Percentiles rank a stretch among this genome's conserved stretches.
Evolutionary conservation across 2,329 filamentous ascomycete genomes (phyloP).

Genomic region (Pseudocercospora vitis): DNA sequence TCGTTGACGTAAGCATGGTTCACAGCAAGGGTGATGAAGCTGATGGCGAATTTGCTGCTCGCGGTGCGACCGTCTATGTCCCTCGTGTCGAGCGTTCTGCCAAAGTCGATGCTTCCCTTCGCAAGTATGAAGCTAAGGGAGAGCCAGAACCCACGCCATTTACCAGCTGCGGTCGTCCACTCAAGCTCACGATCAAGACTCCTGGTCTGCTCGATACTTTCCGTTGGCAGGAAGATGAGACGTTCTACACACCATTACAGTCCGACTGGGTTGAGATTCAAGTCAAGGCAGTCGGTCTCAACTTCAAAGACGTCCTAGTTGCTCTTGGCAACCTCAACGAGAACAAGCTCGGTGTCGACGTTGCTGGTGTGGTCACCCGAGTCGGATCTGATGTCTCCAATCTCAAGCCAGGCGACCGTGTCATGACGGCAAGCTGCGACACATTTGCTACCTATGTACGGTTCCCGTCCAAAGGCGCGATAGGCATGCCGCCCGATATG

Average conservation of each 20-base stretch:
- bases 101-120: constrained; percentile 15
- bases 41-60: constrained; percentile 19
- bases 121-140: constrained; percentile 12
- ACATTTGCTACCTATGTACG: constrained; percentile 21
- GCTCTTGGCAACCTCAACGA: constrained; percentile 24
- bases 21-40: constrained; percentile 9
- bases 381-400: constrained; percentile 19
- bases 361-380: constrained; percentile 15
- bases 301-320: constrained; percentile 29
- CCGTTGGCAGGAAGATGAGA: constrained; percentile 26
- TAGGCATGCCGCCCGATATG: constrained; percentile 24
- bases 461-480: constrained; percentile 9
- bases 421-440: constrained; percentile 15
- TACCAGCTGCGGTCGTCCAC: constrained; percentile 1
- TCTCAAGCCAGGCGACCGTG: constrained; percentile 21
- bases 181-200: constrained; percentile 17
- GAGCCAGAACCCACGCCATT: constrained; percentile 15
- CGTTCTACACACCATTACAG: constrained; percentile 17
- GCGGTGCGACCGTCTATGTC: constrained; percentile 12
- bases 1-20: constrained; percentile 8
- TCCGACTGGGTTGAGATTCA: constrained; percentile 30
- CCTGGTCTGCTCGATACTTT: constrained; percentile 31
- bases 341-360: constrained; percentile 17
- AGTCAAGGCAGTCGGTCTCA: constrained; percentile 29
- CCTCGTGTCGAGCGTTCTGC: constrained; percentile 17